Evolutionary conservation across 2,329 filamentous ascomycete species (phyloP), one percentile per base, ranked within the genome.

Genomic region (Neocucurbitaria cava): DNA sequence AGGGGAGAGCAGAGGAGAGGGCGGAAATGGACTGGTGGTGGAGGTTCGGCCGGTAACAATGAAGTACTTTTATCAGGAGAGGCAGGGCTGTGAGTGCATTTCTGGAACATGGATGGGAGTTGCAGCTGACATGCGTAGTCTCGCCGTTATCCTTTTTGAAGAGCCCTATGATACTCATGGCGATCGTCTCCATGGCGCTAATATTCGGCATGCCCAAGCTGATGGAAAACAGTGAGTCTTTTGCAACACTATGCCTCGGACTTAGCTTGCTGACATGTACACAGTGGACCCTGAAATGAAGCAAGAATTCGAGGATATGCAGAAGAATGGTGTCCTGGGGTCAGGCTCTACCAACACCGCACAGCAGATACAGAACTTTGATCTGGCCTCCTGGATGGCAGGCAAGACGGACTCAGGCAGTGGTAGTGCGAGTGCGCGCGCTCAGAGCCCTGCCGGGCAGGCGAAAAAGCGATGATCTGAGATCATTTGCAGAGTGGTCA

Each of bases 111-210:
- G 24, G 11, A 11, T 18, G 26, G 26, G 11, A 33, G 2, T 9
- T 7, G 38, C 46, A 41, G 50, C 64, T 75, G 52, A 74, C 58
- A 54, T 15, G 18, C 39, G 18, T 62, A 92, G 89, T 94, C 78
- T 91, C 88, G 17, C 83, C 93, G n/a, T 71, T 97, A 52, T 86
- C 85, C 54, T 87, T 97, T 51, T 82, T 97, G 68, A 95, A 95
- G 81, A 96, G 91, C 73, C 95, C 95, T 3, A 98, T 98, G 92
- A 97, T 98, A 61, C 83, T 99, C 56, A 89, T 99, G 81, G 92
- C 89, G 4, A 78, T 96, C 30, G 87, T 95, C 35, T 92, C 89
- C 58, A 86, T 97, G 81, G 88, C 80, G 5, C 81, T 97, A 62
- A 92, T 96, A 59, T 84, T 98, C 68, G 93, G 93, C 63, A 91